Evolutionary conservation across 2,329 filamentous ascomycete species (phyloP).

Genomic region (Aspergillus puulaauensis): DNA sequence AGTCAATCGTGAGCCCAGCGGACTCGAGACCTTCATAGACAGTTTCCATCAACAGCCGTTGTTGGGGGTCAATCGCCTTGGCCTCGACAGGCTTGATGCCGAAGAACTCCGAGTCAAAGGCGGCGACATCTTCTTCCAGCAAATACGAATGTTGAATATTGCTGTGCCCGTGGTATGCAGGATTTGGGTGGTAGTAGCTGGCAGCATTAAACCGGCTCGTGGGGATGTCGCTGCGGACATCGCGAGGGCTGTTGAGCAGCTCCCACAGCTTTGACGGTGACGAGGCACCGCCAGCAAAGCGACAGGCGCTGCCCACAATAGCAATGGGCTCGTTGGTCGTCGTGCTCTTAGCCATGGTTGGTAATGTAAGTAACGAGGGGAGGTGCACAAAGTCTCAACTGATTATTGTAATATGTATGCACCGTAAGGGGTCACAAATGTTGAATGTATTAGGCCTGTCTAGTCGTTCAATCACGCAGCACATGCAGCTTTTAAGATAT

Average conservation of each 20-base stretch:
- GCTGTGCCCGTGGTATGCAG: conserved; percentile 19
- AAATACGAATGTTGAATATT: conserved; percentile 24
- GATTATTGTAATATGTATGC: not conserved
- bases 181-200: conserved; percentile 23
- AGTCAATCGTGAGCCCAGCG: conserved; percentile 9
- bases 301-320: not conserved
- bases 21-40: conserved; percentile 29
- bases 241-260: not conserved
- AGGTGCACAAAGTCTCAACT: not conserved
- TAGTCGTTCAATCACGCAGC: not conserved
- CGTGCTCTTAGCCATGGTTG: not conserved
- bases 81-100: conserved; percentile 30
- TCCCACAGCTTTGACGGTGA: not conserved
- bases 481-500: not conserved
- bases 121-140: conserved; percentile 22
- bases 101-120: conserved; percentile 37
- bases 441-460: not conserved
- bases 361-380: not conserved
- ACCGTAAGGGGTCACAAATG: not conserved
- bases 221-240: conserved; percentile 13
- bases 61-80: conserved; percentile 28
- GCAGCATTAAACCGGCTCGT: conserved; percentile 16
- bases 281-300: not conserved
- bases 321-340: not conserved
- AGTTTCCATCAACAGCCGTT: conserved; percentile 28